phyloP scores from a whole-genome alignment of 768 basidiomycete genomes.

The Xanthoconium purpureum region DNA sequence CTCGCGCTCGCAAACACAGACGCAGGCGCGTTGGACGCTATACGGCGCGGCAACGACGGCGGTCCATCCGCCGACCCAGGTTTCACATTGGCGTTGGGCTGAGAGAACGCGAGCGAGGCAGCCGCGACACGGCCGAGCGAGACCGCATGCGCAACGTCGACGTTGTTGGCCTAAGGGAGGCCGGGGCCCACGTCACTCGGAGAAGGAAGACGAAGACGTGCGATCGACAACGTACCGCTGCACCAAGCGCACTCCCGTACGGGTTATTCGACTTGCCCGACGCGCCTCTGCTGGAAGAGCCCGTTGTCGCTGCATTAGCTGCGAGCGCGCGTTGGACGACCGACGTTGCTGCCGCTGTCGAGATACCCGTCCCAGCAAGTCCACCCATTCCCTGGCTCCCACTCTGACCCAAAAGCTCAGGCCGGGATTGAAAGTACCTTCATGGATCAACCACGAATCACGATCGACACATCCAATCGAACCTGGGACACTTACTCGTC shows the following conservation, averaged over 20 bases:
- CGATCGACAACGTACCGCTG: slow-evolving; percentile 26
- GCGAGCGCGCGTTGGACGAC: slow-evolving; percentile 46
- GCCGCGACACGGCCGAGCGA: slow-evolving; percentile 52
- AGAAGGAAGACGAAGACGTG: too few species aligned
- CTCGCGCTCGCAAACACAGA: background rate
- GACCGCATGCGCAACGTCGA: slow-evolving; percentile 40
- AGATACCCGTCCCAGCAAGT: slow-evolving; percentile 19
- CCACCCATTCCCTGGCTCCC: slow-evolving; percentile 17
- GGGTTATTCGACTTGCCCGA: slow-evolving; percentile 32
- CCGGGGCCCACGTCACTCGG: too few species aligned
- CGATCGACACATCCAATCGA: background rate
- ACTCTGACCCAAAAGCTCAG: slow-evolving; percentile 51
- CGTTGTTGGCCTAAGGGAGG: slow-evolving; percentile 19
- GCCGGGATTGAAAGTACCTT: slow-evolving; percentile 74
- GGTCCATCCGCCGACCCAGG: background rate
- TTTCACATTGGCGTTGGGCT: background rate
- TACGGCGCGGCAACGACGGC: slow-evolving; percentile 4
- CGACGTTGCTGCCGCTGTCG: slow-evolving; percentile 35
- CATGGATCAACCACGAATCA: background rate
- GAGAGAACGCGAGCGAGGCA: slow-evolving; percentile 47
- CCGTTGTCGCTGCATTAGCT: slow-evolving; percentile 28
- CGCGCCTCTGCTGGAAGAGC: background rate
- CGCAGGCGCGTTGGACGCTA: background rate
- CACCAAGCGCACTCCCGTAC: slow-evolving; percentile 22
- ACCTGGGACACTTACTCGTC: slow-evolving; percentile 56